Percentiles rank a stretch among this genome's conserved stretches.
These are phyloP conservation scores for Xeromyces bisporus DNA, from an alignment of 495 filamentous ascomycete species.

Conservation along the genomic window DNA sequence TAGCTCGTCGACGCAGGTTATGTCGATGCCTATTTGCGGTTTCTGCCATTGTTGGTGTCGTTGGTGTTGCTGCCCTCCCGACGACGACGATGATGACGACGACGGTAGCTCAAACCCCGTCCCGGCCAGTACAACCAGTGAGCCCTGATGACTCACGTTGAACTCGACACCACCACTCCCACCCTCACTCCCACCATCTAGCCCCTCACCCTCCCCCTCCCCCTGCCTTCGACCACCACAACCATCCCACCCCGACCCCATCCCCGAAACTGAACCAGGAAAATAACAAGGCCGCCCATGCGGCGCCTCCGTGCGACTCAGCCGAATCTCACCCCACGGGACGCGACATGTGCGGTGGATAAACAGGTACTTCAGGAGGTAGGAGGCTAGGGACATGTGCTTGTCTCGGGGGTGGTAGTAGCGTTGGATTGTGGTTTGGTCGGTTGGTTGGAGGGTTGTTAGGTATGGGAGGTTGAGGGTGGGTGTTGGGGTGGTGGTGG, in stretches of 20 bases:
- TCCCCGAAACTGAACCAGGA: too few species aligned
- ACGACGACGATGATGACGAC: slow-evolving; percentile 1
- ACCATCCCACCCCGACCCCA: too few species aligned
- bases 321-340: slow-evolving; percentile 45
- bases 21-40: slow-evolving; percentile 42
- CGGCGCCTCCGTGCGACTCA: slow-evolving; percentile 43
- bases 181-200: slow-evolving; percentile 6
- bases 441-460: slow-evolving; percentile 15
- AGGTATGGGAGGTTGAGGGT: slow-evolving; percentile 28
- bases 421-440: slow-evolving; percentile 20
- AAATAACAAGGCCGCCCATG: slow-evolving; percentile 45
- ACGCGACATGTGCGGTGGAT: slow-evolving; percentile 43
- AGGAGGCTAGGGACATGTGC: slow-evolving; percentile 47
- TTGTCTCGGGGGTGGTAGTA: slow-evolving; percentile 24
- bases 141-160: slow-evolving; percentile 81
- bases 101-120: slow-evolving; percentile 15
- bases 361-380: slow-evolving; percentile 63
- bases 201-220: too few species aligned
- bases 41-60: neutral
- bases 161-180: slow-evolving; percentile 42
- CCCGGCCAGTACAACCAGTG: slow-evolving; percentile 50
- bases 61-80: neutral
- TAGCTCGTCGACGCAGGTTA: slow-evolving; percentile 61
- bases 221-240: too few species aligned
- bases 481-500: too few species aligned